phyloP scores from a whole-genome alignment of 768 basidiomycete genomes.

The Saitozyma sp. region DNA sequence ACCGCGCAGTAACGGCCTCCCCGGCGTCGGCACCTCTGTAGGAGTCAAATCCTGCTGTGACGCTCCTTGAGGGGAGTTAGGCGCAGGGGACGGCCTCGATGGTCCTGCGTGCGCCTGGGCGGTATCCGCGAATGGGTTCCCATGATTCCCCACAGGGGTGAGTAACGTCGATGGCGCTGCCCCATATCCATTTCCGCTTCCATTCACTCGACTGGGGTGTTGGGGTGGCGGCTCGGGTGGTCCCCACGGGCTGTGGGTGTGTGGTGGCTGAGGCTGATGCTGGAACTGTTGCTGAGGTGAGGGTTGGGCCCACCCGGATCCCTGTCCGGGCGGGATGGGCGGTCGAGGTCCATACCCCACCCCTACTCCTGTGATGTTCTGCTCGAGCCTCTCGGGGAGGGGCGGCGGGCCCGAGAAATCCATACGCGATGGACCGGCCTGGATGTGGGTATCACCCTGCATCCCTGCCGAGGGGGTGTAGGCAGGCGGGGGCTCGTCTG shows the following conservation, averaged over 20 bases:
- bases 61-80: neutral
- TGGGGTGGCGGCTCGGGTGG: neutral
- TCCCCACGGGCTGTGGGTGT: too few relatives aligned
- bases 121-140: neutral
- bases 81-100: conserved; percentile 6
- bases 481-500: conserved; percentile 40
- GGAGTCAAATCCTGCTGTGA: conserved; percentile 25
- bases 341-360: conserved; percentile 30
- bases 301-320: conserved; percentile 2
- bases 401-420: conserved; percentile 48
- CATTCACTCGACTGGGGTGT: neutral
- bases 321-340: neutral
- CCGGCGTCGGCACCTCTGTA: conserved; percentile 39
- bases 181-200: neutral
- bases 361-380: conserved; percentile 42
- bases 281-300: too few relatives aligned
- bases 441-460: conserved; percentile 20
- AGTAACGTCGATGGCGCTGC: too few relatives aligned
- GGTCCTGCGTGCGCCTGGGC: conserved; percentile 6
- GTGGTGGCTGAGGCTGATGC: too few relatives aligned
- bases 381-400: conserved; percentile 25
- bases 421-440: conserved; percentile 32
- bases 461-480: conserved; percentile 25
- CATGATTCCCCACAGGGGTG: neutral
- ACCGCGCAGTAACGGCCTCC: conserved; percentile 35